Conservation (phyloP, 2,329 filamentous ascomycete genomes). For the Byssoonygena ceratinophila region DNA sequence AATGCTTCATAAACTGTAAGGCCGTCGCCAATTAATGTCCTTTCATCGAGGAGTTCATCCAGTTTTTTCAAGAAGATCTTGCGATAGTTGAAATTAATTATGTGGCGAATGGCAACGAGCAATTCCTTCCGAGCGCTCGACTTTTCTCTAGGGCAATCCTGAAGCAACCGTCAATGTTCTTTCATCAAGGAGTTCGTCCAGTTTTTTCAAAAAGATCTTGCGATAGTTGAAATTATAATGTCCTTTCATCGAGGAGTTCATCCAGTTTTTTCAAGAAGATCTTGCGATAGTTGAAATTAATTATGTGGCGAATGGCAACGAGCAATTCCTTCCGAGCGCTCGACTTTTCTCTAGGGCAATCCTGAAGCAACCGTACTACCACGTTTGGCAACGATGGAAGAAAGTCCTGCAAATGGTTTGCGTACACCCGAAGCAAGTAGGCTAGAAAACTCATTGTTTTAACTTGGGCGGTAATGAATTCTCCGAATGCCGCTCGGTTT, state of each 20-base stretch:
- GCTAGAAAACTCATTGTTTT: constrained; percentile 99
- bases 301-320: constrained; percentile 94
- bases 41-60: constrained; percentile 85
- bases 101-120: constrained; percentile 89
- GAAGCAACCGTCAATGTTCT: constrained; percentile 69
- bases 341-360: constrained; percentile 91
- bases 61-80: constrained; percentile 93
- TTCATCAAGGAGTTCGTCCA: too few relatives aligned
- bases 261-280: constrained; percentile 94
- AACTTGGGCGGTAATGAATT: constrained; percentile 95
- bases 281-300: constrained; percentile 96
- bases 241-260: constrained; percentile 81
- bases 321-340: constrained; percentile 86
- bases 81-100: constrained; percentile 97
- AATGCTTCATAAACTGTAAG: constrained; percentile 95
- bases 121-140: constrained; percentile 89
- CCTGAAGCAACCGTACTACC: constrained; percentile 79
- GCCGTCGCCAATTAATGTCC: constrained; percentile 88
- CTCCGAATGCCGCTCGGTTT: constrained; percentile 86
- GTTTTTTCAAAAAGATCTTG: too few relatives aligned
- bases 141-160: constrained; percentile 91
- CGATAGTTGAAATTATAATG: too few relatives aligned
- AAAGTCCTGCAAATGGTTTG: constrained; percentile 78
- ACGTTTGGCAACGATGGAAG: constrained; percentile 75
- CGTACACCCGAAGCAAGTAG: constrained; percentile 79